Conservation (phyloP, 1,139 yeast species). For the Candida buenavistaensis region DNA sequence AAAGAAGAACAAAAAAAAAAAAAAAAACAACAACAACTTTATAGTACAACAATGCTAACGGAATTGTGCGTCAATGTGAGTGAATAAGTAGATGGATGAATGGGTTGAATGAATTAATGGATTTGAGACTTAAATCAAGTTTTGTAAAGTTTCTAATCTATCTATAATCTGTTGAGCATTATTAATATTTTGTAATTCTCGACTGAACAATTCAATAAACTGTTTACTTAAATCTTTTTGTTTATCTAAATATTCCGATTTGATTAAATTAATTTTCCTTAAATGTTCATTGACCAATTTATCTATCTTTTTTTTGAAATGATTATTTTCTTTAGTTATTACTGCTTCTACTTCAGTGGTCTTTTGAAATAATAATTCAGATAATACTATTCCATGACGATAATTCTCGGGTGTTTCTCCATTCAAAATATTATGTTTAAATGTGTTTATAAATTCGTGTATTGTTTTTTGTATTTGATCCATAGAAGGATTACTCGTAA, state of each 20-base stretch:
- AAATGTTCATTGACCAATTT: constrained; percentile 13
- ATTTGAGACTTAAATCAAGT: background rate
- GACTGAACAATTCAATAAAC: constrained; percentile 14
- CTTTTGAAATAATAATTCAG: constrained; percentile 16
- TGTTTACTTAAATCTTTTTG: constrained; percentile 18
- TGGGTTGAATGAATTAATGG: background rate
- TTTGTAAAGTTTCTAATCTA: constrained; percentile 5
- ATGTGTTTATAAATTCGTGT: constrained; percentile 2
- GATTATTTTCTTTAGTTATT: constrained; percentile 14
- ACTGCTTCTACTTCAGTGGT: constrained; percentile 14
- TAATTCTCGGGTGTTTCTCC: background rate
- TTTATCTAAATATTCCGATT: constrained; percentile 15
- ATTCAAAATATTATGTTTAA: constrained; percentile 4
- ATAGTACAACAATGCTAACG: too few relatives aligned
- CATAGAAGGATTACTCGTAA: background rate
- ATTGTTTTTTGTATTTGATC: constrained; percentile 4
- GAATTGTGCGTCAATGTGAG: background rate
- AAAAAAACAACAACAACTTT: too few relatives aligned
- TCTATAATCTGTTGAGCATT: constrained; percentile 5
- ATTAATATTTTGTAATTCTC: constrained; percentile 5
- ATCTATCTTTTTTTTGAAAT: constrained; percentile 17
- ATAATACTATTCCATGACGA: constrained; percentile 9
- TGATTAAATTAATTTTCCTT: constrained; percentile 14
- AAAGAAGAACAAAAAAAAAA: too few relatives aligned
- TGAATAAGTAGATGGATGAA: background rate